Evolutionary conservation across 352 stramenopile species (phyloP), one percentile per base, ranked within the genome.

Genomic region (Thalassiosira hispida): DNA sequence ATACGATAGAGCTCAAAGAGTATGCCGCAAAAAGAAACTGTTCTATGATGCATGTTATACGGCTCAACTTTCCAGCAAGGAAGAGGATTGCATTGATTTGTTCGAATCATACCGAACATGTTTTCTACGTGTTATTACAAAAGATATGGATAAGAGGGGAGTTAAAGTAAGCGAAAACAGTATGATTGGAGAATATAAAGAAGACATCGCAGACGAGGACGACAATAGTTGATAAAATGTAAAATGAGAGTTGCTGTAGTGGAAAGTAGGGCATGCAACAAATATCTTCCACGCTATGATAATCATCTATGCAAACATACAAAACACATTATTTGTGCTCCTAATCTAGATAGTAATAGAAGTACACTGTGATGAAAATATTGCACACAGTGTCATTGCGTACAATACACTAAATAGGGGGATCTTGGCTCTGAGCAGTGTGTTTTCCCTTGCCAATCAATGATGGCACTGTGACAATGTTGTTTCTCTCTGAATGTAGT

Each of bases 11-110:
- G 76, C 76, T 18, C 53, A 75, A 62, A 60, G 76, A 69, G 66
- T 79, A 68, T 84, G 76, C 49, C 42, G 47, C 12, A 84, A 73
- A 73, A 79, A 84, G 69, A 78, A 84, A 79, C 76, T 44, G n/a
- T 14, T 46, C n/a, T 84, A 84, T 23, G 76, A 84, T 79, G 76
- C 62, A 57, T 84, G 76, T 49, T 84, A 84, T 60, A 79, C 68
- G 1, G 76, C 76, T 4, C 56, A 68, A 55, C 40, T 84, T 14
- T 84, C 76, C 12, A 69, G 68, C 46, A 84, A 79, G 33, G 76
- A 78, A 20, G 76, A 84, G 60, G 76, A 84, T 49, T 84, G 76
- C 40, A 61, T 49, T 16, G 76, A 84, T 51, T 77, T 84, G 55
- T 84, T 84, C 52, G 69, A 84, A 27, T n/a, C 62, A 5, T 84